Evolutionary conservation across 106 monocot species (phyloP), one percentile per base, ranked within the genome.

Genomic region (Acanthochlamys bracteata): DNA sequence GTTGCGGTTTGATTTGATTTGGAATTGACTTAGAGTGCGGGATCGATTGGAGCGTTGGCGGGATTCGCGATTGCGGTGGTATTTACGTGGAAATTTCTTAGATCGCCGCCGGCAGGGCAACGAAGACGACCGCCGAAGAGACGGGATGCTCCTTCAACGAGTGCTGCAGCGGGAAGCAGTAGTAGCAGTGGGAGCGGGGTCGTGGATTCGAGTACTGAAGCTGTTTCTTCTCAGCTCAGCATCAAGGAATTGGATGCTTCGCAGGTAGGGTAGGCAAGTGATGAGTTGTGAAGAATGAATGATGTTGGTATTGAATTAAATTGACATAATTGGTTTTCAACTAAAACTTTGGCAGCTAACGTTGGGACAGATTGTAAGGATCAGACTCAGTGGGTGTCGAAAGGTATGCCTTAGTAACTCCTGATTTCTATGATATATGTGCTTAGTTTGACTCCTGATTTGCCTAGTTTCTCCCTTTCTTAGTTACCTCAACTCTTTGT

Each of bases 1-100:
- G 17, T 63, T 13, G 27, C 4, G 16, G 13, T 23, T 24, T 42
- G 17, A 16, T 40, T 33, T 41, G 33, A 61, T 61, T 39, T 27
- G 14, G 49, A 1, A 1, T 49, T 49, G 20, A 14, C 13, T 40
- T 11, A 88, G 88, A 69, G 59, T 39, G 88, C 80, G 10, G 80
- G 88, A 0, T 89, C 88, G 39, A 46, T 89, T 20, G 88, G 84
- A 25, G 84, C 88, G 14, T 53, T 84, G 63, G 88, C 88, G 27
- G 88, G 88, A 4, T 78, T 89, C 64, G 88, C 88, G 2, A 76
- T 89, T 67, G 84, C 88, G 0, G 77, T 89, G 25, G 75, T 84
- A 15, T 89, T 89, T 73, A 78, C 83, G 2, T 89, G 88, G 88
- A 89, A 76, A 70, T 78, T 84, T 42, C 42, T 89, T 66, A 66